Evolutionary conservation across 2,329 filamentous ascomycete species (phyloP).

Genomic region (Diplodia mutila): DNA sequence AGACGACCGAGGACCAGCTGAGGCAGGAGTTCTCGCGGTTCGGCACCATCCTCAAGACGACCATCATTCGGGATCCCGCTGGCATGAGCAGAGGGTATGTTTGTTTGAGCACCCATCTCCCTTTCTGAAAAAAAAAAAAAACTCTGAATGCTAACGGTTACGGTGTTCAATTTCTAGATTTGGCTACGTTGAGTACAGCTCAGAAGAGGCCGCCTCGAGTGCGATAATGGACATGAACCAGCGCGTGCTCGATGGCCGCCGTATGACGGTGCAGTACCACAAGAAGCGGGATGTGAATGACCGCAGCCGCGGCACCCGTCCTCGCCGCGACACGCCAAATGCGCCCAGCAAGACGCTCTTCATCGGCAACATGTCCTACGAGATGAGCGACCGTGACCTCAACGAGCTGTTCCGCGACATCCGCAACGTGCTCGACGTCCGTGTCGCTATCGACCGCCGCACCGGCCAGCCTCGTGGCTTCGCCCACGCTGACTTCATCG

Average conservation of each 20-base stretch:
- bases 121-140: not conserved
- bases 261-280: slow-evolving; percentile 65
- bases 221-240: slow-evolving; percentile 64
- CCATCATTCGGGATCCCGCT: slow-evolving; percentile 63
- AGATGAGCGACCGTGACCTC: slow-evolving; percentile 81
- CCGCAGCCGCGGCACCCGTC: slow-evolving; percentile 11
- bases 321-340: slow-evolving; percentile 18
- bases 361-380: slow-evolving; percentile 84
- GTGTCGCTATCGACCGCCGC: slow-evolving; percentile 79
- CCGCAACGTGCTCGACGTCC: slow-evolving; percentile 71
- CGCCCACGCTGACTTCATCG: slow-evolving; percentile 78
- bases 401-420: slow-evolving; percentile 76
- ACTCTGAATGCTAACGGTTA: not conserved
- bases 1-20: slow-evolving; percentile 65
- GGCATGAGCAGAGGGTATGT: slow-evolving; percentile 71
- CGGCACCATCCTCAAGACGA: slow-evolving; percentile 57
- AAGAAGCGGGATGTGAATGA: slow-evolving; percentile 30
- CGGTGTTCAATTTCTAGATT: slow-evolving; percentile 54
- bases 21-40: slow-evolving; percentile 63
- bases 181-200: slow-evolving; percentile 66
- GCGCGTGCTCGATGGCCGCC: slow-evolving; percentile 65
- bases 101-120: not conserved
- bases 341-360: slow-evolving; percentile 70
- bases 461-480: slow-evolving; percentile 84
- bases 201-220: slow-evolving; percentile 55